Evolutionary conservation across 371 early-diverging fungal species (phyloP), one percentile per base, ranked within the genome.

Genomic region (Paraphysoderma sedebokerense): DNA sequence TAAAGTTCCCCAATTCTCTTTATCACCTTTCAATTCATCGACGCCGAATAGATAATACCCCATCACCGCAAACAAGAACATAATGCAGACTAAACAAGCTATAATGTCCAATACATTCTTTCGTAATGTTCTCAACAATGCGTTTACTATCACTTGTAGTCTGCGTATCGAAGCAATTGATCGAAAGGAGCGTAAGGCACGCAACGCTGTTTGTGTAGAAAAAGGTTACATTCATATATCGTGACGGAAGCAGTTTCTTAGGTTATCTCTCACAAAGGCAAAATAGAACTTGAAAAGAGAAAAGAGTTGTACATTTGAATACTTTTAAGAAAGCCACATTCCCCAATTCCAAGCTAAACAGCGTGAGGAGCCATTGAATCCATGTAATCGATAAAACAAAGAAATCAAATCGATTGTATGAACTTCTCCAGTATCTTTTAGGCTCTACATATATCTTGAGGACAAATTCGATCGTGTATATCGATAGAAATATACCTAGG

Each of bases 91-190:
- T 20, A 52, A 34, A 29, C 19, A 11, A 13, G 35, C 31, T 17
- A 52, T 28, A 11, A 52, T 32, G 29, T 52, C 52, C 5, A 50
- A 33, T 23, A 51, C 36, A 26, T 52, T 20, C 11, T 35, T 33
- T 6, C 26, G 17, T n/a, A 52, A 13, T 2, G 52, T 52, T 22
- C 27, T 37, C 3, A 35, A 7, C 15, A 52, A 24, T 1, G 52
- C 52, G 17, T 51, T 51, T 6, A 52, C 52, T 22, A 52, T 52
- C 36, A 52, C 40, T 26, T 52, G 52, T 27, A 52, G 35, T 3
- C 30, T 37, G 23, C 44, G 34, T 30, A 52, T 29, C 23, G 42
- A 49, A 11, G 51, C 36, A 38, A 52, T 37, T 12, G 50, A 50
- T n/a, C 52, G 49, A 31, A 52, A 52, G 1, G 52, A 31, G 15